These are phyloP conservation scores for Pisolithus thermaeus DNA, from an alignment of 1,284 basidiomycete species.

Conservation along the genomic window DNA sequence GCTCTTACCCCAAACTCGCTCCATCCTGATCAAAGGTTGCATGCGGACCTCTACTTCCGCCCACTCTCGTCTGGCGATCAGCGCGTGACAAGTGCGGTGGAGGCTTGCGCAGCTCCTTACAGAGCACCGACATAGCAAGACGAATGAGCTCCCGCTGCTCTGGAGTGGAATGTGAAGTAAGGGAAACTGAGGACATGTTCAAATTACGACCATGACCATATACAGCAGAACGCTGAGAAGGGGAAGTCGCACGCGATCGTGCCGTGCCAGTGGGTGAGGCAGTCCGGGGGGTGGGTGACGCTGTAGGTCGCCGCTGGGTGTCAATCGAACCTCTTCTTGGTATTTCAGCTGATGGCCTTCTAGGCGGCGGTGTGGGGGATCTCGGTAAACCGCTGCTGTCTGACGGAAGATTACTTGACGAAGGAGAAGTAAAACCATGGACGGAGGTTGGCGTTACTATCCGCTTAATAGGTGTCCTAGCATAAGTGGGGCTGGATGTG, in stretches of 20 bases:
- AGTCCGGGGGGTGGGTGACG: constrained; percentile 33
- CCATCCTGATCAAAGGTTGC: constrained; percentile 54
- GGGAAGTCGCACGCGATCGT: constrained; percentile 31
- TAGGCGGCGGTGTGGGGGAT: constrained; percentile 21
- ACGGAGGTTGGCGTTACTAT: constrained; percentile 27
- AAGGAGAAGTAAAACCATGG: constrained; percentile 31
- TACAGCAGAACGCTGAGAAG: constrained; percentile 37
- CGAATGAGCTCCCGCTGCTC: constrained; percentile 62
- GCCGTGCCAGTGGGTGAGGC: constrained; percentile 22
- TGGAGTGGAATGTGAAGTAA: constrained; percentile 39
- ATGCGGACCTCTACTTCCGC: constrained; percentile 69
- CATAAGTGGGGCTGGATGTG: constrained; percentile 37
- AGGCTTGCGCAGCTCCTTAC: constrained; percentile 57
- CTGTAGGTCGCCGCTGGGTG: constrained; percentile 23
- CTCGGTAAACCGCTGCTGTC: constrained; percentile 27
- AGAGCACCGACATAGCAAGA: constrained; percentile 52
- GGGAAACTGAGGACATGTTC: constrained; percentile 51
- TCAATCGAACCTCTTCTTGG: constrained; percentile 28
- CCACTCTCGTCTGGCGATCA: constrained; percentile 51
- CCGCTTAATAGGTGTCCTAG: constrained; percentile 29
- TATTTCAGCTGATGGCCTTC: constrained; percentile 28
- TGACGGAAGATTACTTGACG: constrained; percentile 32
- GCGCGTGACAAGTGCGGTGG: constrained; percentile 45
- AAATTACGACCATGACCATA: constrained; percentile 45
- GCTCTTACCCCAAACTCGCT: constrained; percentile 63